These are phyloP conservation scores for Mortierella sp. DNA, from an alignment of 371 early-diverging fungal genomes.

Conservation along the genomic window DNA sequence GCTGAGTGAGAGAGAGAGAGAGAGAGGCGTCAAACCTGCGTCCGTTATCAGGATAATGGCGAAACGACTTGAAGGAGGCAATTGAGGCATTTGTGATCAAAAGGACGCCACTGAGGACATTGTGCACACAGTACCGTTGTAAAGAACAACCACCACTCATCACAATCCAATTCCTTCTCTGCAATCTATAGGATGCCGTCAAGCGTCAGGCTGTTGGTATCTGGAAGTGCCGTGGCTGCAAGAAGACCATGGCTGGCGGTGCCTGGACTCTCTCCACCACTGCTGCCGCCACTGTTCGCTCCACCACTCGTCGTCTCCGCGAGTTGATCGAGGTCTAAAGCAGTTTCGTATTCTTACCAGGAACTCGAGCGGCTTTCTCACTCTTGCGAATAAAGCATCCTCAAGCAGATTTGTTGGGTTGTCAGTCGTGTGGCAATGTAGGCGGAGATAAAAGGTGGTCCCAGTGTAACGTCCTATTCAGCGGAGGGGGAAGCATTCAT, in stretches of 20 bases:
- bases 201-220: slow-evolving; percentile 99
- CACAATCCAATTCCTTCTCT: too few relatives aligned
- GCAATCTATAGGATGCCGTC: slow-evolving; percentile 81
- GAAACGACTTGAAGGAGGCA: neutral
- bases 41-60: too few relatives aligned
- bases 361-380: slow-evolving; percentile 46
- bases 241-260: slow-evolving; percentile 98
- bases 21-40: too few relatives aligned
- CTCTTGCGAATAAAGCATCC: too few relatives aligned
- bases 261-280: slow-evolving; percentile 98
- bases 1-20: too few relatives aligned
- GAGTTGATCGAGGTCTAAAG: slow-evolving; percentile 93
- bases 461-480: neutral
- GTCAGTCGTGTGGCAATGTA: too few relatives aligned
- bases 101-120: too few relatives aligned
- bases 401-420: too few relatives aligned
- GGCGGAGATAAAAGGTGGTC: slow-evolving; percentile 31
- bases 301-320: slow-evolving; percentile 97
- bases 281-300: slow-evolving; percentile 92
- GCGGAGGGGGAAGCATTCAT: too few relatives aligned
- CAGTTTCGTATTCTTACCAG: slow-evolving; percentile 13
- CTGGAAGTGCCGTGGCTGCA: slow-evolving; percentile 99
- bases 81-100: neutral
- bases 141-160: too few relatives aligned
- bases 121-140: too few relatives aligned